These are phyloP conservation scores for Limnanthes douglasii DNA, from an alignment of 345 rosid genomes.

Conservation along the genomic window DNA sequence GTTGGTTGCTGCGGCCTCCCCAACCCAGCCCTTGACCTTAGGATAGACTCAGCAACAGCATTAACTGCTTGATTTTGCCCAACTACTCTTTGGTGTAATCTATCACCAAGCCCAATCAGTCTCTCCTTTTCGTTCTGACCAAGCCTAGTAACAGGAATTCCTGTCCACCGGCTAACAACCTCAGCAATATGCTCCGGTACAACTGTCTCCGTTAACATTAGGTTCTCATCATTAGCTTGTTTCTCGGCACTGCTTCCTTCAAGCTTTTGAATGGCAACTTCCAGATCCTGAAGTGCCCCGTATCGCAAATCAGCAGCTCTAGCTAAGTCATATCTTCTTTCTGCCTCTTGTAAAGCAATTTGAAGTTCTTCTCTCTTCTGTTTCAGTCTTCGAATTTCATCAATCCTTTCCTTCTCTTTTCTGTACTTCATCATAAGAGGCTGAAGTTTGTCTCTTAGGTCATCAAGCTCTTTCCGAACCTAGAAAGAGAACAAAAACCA, in stretches of 20 bases:
- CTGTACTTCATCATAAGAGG: slow-evolving; percentile 79
- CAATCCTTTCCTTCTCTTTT: slow-evolving; percentile 82
- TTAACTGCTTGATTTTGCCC: slow-evolving; percentile 74
- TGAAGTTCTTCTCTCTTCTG: slow-evolving; percentile 71
- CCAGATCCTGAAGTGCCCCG: slow-evolving; percentile 79
- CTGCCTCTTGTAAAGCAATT: slow-evolving; percentile 70
- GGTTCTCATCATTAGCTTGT: slow-evolving; percentile 1
- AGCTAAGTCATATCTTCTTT: slow-evolving; percentile 76
- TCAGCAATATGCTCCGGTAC: slow-evolving; percentile 89
- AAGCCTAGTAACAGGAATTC: slow-evolving; percentile 77
- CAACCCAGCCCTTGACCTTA: slow-evolving; percentile 76
- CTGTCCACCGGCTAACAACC: slow-evolving; percentile 93
- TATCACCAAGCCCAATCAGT: slow-evolving; percentile 60
- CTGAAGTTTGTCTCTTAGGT: slow-evolving; percentile 81
- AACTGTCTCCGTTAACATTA: slow-evolving; percentile 75
- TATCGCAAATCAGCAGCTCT: slow-evolving; percentile 81
- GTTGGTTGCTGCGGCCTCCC: slow-evolving; percentile 98
- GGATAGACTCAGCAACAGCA: slow-evolving; percentile 74
- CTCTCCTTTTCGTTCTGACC: slow-evolving; percentile 80
- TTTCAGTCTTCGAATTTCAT: slow-evolving; percentile 69
- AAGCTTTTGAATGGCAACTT: slow-evolving; percentile 45
- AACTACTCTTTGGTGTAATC: slow-evolving; percentile 72
- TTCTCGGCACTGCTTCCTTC: slow-evolving; percentile 58
- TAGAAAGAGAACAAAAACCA: slow-evolving; percentile 6
- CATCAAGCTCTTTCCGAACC: slow-evolving; percentile 88